Base-by-base conservation (phyloP, 202 grass and related monocot genomes). In the Digitaria exilis region DNA sequence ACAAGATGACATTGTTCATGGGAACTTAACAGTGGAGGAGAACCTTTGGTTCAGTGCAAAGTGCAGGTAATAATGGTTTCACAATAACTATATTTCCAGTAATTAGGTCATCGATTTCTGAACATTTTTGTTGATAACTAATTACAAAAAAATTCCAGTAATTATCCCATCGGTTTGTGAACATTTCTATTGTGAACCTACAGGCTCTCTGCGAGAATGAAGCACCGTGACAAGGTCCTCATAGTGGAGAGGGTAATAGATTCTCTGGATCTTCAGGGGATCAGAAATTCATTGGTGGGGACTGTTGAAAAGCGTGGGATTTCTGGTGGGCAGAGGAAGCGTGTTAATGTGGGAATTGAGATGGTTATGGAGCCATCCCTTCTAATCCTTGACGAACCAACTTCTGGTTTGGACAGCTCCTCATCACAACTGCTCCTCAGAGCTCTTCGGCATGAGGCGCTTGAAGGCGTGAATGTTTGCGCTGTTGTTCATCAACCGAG, bases 311-410 rank as follows among this genome's bases (percentile, higher is more conserved):
- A 95, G 22, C 92, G 95, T 25, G 95, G 95, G 25, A 97, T 97
- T 65, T 97, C 95, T 31, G 95, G 95, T 0, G 95, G 95, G 8
- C 95, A 97, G 82, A 91, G 88, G 58, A 97, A 97, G 80, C 88
- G 95, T 56, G 35, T 37, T 6, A 37, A 37, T 37, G 35, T 37
- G 35, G 35, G 35, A 37, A 37, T 37, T 37, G 95, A 97, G 30
- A 94, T 97, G 95, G 95, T 97, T 15, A 97, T 93, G 72, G 90
- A 97, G 9, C 92, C 95, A 41, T 97, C 95, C 46, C 90, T 97
- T 42, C 65, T 97, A 55, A 94, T 97, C 65, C 82, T 97, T 25
- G 95, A 97, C 77, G 92, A 97, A 75, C 95, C 95, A 73, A 97
- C 95, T 10, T 97, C 95, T 25, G 95, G 95, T 41, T 52, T 97